Conservation (phyloP, 2,329 filamentous ascomycete genomes). For the Curvularia lunata region DNA sequence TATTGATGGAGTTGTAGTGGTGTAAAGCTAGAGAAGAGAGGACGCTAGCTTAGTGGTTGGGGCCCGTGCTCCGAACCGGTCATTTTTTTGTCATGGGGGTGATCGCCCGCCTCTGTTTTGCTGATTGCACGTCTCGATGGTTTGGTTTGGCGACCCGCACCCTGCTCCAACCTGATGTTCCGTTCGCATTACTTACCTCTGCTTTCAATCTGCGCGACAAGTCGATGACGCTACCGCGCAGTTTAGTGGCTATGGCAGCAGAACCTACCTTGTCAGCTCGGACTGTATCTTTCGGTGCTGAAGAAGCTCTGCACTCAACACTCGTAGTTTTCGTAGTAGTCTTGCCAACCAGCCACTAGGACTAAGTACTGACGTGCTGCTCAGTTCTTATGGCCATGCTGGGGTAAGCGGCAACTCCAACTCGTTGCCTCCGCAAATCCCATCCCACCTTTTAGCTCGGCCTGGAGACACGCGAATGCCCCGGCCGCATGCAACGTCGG, state of each 20-base stretch:
- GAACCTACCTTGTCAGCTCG: background rate
- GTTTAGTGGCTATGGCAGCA: background rate
- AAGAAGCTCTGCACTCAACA: background rate
- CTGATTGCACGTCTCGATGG: no score
- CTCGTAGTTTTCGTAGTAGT: background rate
- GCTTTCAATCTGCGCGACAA: background rate
- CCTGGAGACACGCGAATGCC: conserved; percentile 3
- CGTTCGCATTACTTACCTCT: background rate
- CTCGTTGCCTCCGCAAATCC: conserved; percentile 1
- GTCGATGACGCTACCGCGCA: background rate
- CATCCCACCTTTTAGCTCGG: background rate
- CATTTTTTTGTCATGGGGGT: no score
- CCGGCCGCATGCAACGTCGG: conserved; percentile 1
- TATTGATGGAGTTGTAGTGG: no score
- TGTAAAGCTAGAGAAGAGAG: no score
- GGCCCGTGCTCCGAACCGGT: no score
- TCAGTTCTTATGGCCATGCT: background rate
- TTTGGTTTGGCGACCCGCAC: no score
- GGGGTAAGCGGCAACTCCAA: background rate
- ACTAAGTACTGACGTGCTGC: background rate
- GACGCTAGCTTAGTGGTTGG: no score
- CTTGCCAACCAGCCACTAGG: no score
- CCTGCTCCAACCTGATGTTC: background rate
- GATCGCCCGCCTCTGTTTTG: no score
- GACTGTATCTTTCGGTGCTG: background rate